Percentiles rank a stretch among this genome's conserved stretches.
Evolutionary conservation across 1,284 basidiomycete genomes (phyloP).

Genomic region (Sanghuangporus sanghuang): DNA sequence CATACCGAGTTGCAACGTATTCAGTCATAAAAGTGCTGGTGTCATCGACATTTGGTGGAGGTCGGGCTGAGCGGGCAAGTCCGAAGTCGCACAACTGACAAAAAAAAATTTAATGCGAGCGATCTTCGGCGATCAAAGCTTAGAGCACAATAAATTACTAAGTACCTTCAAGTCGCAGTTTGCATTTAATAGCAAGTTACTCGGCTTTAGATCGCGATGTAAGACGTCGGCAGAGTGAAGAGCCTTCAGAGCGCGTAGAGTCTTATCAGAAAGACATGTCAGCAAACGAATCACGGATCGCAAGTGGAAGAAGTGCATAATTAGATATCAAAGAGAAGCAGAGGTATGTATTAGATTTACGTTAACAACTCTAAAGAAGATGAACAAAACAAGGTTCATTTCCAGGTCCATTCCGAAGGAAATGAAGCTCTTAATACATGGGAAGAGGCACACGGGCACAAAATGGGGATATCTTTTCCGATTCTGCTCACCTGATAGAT

Average conservation of each 20-base stretch:
- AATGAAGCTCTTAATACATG: not conserved
- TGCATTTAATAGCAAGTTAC: constrained; percentile 87
- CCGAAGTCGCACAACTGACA: constrained; percentile 89
- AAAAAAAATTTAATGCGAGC: not conserved
- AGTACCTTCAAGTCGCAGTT: constrained; percentile 90
- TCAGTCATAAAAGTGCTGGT: constrained; percentile 92
- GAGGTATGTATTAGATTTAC: not conserved
- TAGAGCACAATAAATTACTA: constrained; percentile 12
- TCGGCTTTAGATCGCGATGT: constrained; percentile 89
- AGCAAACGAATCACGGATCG: not conserved
- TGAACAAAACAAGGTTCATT: not conserved
- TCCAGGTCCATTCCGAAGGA: not conserved
- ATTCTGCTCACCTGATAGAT: constrained; percentile 72
- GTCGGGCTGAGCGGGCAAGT: constrained; percentile 78
- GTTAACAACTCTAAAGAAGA: not conserved
- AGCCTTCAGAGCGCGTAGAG: constrained; percentile 86
- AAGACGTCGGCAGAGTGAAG: constrained; percentile 88
- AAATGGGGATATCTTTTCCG: constrained; percentile 10
- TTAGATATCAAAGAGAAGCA: not conserved
- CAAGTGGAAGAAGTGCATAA: not conserved
- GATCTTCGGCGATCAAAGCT: not conserved
- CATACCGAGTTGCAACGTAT: constrained; percentile 82
- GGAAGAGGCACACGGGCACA: not conserved
- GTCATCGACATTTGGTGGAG: constrained; percentile 77
- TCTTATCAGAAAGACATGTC: constrained; percentile 37